Evolutionary conservation across 805 yeast species (phyloP), one percentile per base, ranked within the genome.

Genomic region (Sungouiozyma ichnusensis): DNA sequence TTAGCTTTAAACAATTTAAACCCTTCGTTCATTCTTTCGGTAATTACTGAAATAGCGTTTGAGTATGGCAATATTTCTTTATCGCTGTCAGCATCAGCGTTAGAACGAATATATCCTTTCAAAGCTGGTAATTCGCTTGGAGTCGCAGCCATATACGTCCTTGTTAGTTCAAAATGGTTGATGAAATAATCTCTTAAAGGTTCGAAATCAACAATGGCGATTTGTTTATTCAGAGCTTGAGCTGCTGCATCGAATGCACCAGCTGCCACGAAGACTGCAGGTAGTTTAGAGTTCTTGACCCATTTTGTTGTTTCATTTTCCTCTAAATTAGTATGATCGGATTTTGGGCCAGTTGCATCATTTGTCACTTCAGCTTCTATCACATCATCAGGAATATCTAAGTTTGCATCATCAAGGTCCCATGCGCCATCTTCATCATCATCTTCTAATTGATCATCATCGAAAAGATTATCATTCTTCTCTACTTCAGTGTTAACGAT

Each of bases 201-300:
- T 55, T 80, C 94, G 60, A 94, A 90, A 52, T 85, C 72, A 20
- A 76, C 80, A 40, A 85, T 76, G 53, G 97, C 98, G 36, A 81
- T 71, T 64, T 94, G 98, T 56, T 90, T 82, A 68, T 81, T 79
- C 54, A 92, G 73, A 58, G 94, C 75, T 55, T 87, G 94, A 33
- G 96, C 92, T 33, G 97, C 99, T 41, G 90, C 83, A 51, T 87
- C 97, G 60, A 90, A 90, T 3, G 94, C 84, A 53, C 99, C 99
- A 2, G 96, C 87, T 2, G 98, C 97, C 55, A 82, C 87, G 53
- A 86, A 85, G 20, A 85, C 86, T 24, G 95, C 97, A 3, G 97
- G 86, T 43, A 88, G 74, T 48, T 81, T 83, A 15, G 95, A 84
- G 63, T 83, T 85, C 50, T 90, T 81, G 24, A 85, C 74, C 98